Evolutionary conservation across 495 filamentous ascomycete genomes (phyloP), one percentile per base, ranked within the genome.

Genomic region (Talaromyces ruber): DNA sequence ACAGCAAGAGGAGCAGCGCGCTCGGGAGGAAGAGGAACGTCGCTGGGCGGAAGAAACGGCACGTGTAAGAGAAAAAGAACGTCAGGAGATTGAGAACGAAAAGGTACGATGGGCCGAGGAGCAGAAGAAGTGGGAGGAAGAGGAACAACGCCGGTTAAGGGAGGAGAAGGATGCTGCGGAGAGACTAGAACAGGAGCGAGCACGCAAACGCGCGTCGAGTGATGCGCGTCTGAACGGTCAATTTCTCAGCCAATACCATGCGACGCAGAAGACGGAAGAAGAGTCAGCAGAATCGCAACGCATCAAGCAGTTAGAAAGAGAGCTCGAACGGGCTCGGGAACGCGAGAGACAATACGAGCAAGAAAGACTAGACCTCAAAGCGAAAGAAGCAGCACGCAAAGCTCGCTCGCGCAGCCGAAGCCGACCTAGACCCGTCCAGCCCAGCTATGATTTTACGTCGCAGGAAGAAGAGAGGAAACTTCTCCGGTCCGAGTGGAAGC

Each of bases 191-290:
- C 79, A 84, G 58, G 90, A 94, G 63, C 81, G 86, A 25, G 83
- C 82, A 59, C 83, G 81, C 64, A 77, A 82, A 65, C 77, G 84
- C 59, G 79, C 79, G 16, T 74, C 76, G 47, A 86, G 80, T 62
- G 88, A 92, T 67, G 73, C 76, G 45, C 84, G 86, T 61, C 81
- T 96, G 30, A 86, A 87, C 63, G 92, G 91, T 6, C 92, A 96
- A 70, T 92, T 87, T 66, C 82, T 95, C 22, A 92, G 89, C 66
- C 88, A 96, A 66, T 96, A 95, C 69, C 89, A 91, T 72, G 85
- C 85, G 25, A 75, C 70, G 52, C 74, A 81, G 62, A 59, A 68
- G 24, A 67, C 59, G 5, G 58, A 62, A 12, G 61, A 58, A 2
- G 51, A 68, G 12, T 82, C 70, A 64, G 72, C 72, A 66, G 82